Evolutionary conservation across 1,284 basidiomycete species (phyloP).

Genomic region (Pterulicium gracile): DNA sequence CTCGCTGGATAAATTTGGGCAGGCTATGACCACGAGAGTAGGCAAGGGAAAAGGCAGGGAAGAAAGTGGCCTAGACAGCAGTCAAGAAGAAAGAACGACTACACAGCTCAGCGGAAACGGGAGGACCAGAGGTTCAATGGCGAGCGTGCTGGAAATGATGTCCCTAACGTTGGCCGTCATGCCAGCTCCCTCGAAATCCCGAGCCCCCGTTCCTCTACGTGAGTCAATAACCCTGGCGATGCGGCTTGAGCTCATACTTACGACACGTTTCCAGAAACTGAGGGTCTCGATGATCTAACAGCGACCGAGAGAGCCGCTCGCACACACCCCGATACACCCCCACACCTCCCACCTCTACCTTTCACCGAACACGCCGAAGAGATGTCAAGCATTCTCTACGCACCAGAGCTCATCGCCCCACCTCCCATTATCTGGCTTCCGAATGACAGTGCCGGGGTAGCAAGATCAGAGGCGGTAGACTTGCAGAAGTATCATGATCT

Average conservation of each 20-base stretch:
- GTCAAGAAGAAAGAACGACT: conserved; percentile 22
- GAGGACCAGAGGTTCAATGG: conserved; percentile 53
- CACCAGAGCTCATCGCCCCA: conserved; percentile 68
- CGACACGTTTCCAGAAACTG: conserved; percentile 37
- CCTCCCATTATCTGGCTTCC: conserved; percentile 74
- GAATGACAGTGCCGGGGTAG: conserved; percentile 61
- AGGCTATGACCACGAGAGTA: conserved; percentile 26
- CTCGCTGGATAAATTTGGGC: conserved; percentile 42
- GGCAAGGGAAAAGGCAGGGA: conserved; percentile 25
- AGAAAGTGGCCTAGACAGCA: conserved; percentile 40
- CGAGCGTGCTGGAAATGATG: conserved; percentile 74
- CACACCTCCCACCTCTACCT: conserved; percentile 55
- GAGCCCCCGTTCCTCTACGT: conserved; percentile 59
- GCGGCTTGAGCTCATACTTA: conserved; percentile 5
- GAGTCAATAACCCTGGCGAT: conserved; percentile 17
- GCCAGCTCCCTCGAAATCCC: conserved; percentile 43
- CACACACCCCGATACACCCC: conserved; percentile 68
- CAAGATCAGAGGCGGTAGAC: conserved; percentile 59
- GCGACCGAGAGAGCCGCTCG: conserved; percentile 69
- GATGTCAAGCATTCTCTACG: conserved; percentile 67
- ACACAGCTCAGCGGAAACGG: background rate
- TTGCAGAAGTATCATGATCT: conserved; percentile 60
- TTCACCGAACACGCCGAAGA: conserved; percentile 68
- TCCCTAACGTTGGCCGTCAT: conserved; percentile 60
- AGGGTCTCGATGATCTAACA: conserved; percentile 66